Percentiles rank a stretch among this genome's conserved stretches.
phyloP scores from a whole-genome alignment of 2,329 filamentous ascomycete genomes.

The Paecilomyces dactylethromorphus region DNA sequence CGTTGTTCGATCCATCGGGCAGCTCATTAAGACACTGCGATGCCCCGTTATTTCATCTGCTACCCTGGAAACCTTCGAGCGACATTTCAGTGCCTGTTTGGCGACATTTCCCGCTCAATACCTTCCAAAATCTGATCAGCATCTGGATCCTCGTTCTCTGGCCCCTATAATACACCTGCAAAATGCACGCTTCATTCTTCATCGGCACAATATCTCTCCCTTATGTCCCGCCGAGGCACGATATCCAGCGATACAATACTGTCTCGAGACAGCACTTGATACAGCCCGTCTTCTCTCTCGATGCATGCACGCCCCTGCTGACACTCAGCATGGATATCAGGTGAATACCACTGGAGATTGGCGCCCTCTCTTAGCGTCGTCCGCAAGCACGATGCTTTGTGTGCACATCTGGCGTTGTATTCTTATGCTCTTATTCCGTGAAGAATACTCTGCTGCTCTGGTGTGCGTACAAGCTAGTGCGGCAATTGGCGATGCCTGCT shows the following conservation, averaged over 20 bases:
- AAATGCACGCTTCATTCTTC: conserved; percentile 74
- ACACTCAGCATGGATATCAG: conserved; percentile 28
- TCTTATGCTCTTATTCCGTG: conserved; percentile 69
- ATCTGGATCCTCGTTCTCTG: conserved; percentile 67
- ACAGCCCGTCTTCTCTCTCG: conserved; percentile 71
- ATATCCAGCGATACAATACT: conserved; percentile 67
- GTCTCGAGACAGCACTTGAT: conserved; percentile 66
- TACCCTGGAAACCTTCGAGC: conserved; percentile 71
- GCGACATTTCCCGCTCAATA: conserved; percentile 69
- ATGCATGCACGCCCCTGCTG: conserved; percentile 40
- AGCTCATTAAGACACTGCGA: conserved; percentile 64
- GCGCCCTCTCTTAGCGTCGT: conserved; percentile 55
- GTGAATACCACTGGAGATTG: conserved; percentile 29
- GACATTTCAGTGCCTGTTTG: conserved; percentile 70
- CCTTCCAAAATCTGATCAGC: conserved; percentile 58
- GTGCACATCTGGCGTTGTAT: conserved; percentile 83
- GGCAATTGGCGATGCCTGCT: conserved; percentile 63
- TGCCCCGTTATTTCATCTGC: conserved; percentile 59
- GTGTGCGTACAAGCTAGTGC: conserved; percentile 66
- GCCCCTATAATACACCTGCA: conserved; percentile 72
- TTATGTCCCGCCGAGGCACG: conserved; percentile 61
- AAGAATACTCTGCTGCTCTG: conserved; percentile 65
- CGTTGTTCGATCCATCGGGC: conserved; percentile 69
- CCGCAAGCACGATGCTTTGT: conserved; percentile 68
- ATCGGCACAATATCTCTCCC: conserved; percentile 81